A percentile compares a stretch with the other conserved stretches of the same genome.
Evolutionary conservation across 257 asterid genomes (phyloP).

Genomic region (Paulownia fortunei): DNA sequence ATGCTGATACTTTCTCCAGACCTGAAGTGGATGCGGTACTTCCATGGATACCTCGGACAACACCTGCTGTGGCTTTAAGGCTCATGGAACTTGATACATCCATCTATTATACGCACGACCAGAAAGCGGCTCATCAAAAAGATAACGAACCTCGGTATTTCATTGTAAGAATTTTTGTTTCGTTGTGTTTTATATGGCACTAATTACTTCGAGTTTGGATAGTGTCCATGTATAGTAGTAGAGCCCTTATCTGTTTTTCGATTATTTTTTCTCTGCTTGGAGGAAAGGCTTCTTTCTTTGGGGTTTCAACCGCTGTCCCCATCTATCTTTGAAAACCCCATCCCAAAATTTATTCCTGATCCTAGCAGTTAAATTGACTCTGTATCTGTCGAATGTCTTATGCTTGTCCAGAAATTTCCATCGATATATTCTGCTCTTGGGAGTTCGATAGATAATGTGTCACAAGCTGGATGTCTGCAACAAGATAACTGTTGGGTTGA

Average conservation of each 20-base stretch:
- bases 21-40: constrained; percentile 50
- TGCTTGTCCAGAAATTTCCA: constrained; percentile 50
- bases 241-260: neutral
- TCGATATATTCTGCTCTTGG: constrained; percentile 38
- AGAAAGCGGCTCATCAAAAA: constrained; percentile 49
- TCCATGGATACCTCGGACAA: constrained; percentile 87
- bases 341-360: neutral
- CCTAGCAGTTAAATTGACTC: neutral
- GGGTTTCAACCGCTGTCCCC: neutral
- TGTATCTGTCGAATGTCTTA: neutral
- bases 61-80: constrained; percentile 80
- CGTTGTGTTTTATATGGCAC: neutral
- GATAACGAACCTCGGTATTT: constrained; percentile 42
- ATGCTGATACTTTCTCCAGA: constrained; percentile 33
- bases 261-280: neutral
- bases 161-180: constrained; percentile 49
- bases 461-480: constrained; percentile 39
- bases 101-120: constrained; percentile 56
- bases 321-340: neutral
- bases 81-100: constrained; percentile 79
- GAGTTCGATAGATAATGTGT: constrained; percentile 34
- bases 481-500: constrained; percentile 44
- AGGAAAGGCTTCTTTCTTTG: neutral
- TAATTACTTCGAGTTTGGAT: neutral
- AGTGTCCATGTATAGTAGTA: neutral